These are phyloP conservation scores for Collybiopsis luxurians DNA, from an alignment of 768 basidiomycete species.

Conservation along the genomic window DNA sequence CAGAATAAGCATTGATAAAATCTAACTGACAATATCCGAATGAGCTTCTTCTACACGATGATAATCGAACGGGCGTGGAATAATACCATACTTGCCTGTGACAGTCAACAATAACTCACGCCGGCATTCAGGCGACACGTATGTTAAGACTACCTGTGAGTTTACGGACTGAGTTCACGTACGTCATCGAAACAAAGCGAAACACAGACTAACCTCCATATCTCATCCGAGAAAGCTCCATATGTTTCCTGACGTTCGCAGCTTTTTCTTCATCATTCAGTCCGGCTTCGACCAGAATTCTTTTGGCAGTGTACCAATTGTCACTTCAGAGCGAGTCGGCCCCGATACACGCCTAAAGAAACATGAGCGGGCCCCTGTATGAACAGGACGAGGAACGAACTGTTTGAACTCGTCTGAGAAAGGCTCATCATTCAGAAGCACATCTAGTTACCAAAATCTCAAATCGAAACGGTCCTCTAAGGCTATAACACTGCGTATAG, in stretches of 20 bases:
- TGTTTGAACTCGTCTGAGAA: constrained; percentile 55
- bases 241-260: constrained; percentile 43
- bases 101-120: constrained; percentile 37
- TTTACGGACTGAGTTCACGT: not conserved
- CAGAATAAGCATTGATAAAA: constrained; percentile 49
- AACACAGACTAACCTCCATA: constrained; percentile 30
- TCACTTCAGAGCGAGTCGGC: constrained; percentile 20
- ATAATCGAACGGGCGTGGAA: too few relatives aligned
- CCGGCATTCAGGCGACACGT: constrained; percentile 83
- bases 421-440: constrained; percentile 60
- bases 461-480: constrained; percentile 60
- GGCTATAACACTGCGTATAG: constrained; percentile 47
- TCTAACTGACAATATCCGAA: constrained; percentile 33
- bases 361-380: not conserved
- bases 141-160: constrained; percentile 45
- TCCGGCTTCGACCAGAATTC: constrained; percentile 68
- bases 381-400: constrained; percentile 16
- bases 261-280: constrained; percentile 71
- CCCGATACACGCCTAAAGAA: constrained; percentile 27
- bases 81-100: constrained; percentile 27
- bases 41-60: not conserved
- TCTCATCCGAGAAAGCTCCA: constrained; percentile 43
- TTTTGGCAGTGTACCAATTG: constrained; percentile 52
- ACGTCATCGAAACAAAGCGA: too few relatives aligned
- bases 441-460: constrained; percentile 57